Evolutionary conservation across 768 basidiomycete species (phyloP).

Genomic region (Podaxis mareebaensis): DNA sequence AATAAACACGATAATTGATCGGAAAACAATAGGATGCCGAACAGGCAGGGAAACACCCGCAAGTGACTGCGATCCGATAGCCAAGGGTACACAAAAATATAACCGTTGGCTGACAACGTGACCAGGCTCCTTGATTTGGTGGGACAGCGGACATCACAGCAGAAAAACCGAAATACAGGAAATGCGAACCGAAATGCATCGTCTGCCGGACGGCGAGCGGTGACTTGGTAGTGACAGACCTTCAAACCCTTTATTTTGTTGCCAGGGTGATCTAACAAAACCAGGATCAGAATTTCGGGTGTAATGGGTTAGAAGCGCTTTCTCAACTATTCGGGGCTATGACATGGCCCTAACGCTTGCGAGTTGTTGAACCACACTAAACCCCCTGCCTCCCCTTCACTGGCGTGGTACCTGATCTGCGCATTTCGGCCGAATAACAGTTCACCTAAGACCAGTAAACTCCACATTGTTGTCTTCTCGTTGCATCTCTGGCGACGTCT

Average conservation of each 20-base stretch:
- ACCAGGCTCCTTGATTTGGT: not conserved
- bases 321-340: not conserved
- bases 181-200: not conserved
- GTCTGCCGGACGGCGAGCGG: not conserved
- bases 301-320: not conserved
- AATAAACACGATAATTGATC: not conserved
- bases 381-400: not conserved
- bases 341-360: too few species aligned
- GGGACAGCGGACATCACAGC: not conserved
- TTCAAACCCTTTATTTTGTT: not conserved
- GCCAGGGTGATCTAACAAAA: not conserved
- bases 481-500: not conserved
- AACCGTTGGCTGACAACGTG: not conserved
- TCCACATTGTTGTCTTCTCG: not conserved
- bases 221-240: too few species aligned
- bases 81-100: constrained; percentile 7
- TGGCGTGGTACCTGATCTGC: constrained; percentile 10
- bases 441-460: not conserved
- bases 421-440: constrained; percentile 9
- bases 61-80: constrained; percentile 5
- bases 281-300: not conserved
- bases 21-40: constrained; percentile 2
- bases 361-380: too few species aligned
- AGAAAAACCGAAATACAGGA: not conserved
- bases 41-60: not conserved